Conservation (phyloP, 2,329 filamentous ascomycete genomes). For the Colletotrichum tropicicola region DNA sequence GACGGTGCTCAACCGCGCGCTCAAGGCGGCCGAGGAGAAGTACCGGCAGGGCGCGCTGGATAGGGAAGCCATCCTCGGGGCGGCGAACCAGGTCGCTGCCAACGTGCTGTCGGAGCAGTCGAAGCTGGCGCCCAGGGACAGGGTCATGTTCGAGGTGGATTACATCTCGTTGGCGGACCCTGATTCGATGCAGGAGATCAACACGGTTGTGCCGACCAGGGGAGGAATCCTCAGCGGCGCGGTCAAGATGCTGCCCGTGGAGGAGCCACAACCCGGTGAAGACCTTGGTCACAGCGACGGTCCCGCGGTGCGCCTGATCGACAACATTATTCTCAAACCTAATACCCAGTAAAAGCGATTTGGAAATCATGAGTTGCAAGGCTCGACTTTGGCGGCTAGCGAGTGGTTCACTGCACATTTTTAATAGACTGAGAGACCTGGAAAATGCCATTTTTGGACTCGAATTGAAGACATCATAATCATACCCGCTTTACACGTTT, state of each 20-base stretch:
- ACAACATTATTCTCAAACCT: constrained; percentile 82
- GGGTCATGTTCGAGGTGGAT: constrained; percentile 83
- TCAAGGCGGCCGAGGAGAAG: constrained; percentile 74
- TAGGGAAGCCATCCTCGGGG: constrained; percentile 75
- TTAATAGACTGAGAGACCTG: background rate
- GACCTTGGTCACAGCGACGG: constrained; percentile 77
- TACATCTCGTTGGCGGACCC: constrained; percentile 93
- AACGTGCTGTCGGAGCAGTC: constrained; percentile 68
- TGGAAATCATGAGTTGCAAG: background rate
- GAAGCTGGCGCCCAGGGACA: constrained; percentile 63
- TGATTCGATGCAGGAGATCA: constrained; percentile 81
- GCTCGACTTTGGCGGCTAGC: no score
- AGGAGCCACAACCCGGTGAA: constrained; percentile 75
- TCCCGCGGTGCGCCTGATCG: constrained; percentile 86
- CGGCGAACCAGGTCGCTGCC: constrained; percentile 70
- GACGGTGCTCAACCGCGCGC: constrained; percentile 74
- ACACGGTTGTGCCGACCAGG: constrained; percentile 71
- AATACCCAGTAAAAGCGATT: constrained; percentile 17
- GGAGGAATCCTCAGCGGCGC: constrained; percentile 92
- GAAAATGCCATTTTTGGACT: background rate
- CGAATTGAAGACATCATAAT: constrained; percentile 2
- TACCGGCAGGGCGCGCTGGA: constrained; percentile 63
- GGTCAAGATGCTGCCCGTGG: constrained; percentile 86
- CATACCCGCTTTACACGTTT: constrained; percentile 23
- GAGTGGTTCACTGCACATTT: background rate